Evolutionary conservation across 495 filamentous ascomycete species (phyloP), one percentile per base, ranked within the genome.

Genomic region (Gamarada debralockiae): DNA sequence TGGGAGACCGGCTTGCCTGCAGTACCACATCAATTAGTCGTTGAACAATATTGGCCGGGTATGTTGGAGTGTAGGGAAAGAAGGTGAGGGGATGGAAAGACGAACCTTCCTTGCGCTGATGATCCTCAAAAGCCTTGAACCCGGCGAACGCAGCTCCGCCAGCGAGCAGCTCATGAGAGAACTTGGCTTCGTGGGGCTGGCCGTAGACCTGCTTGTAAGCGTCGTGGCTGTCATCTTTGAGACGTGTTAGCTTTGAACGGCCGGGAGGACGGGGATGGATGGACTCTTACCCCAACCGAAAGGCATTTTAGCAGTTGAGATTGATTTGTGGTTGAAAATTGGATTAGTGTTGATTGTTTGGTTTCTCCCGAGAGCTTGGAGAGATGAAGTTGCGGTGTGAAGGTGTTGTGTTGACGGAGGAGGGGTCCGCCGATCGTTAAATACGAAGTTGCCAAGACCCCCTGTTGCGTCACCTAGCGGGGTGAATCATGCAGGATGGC

Each of bases 141-240:
- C 77, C 87, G 17, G 79, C 86, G 61, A 90, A 90, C 51, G 86
- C 81, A 39, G 86, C 88, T 42, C 79, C 88, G 31, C 86, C 86
- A 59, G 82, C 85, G 40, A 90, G 62, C 23, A 87, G 60, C 69
- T 91, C 86, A 67, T 91, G 88, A 58, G 77, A 78, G 61, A 88
- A 66, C 61, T 82, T 77, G 65, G 74, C 73, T 65, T 86, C 63
- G 72, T 89, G 85, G 60, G 87, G 70, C 61, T 82, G 48, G 52
- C 78, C 67, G 68, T 85, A 82, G 48, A 77, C 69, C 24, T 78
- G 58, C 42, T 80, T 3, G 34, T 39, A 48, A 18, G 43, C 23
- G 13, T 22, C 34, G 5, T 38, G 25, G 22, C 15, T 36, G 18
- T 48, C 27, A 20, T 37, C 18, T 47, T 18, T 37, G 29, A 12